Conservation (phyloP, 1,284 basidiomycete genomes). For the Phylloporus sp. region DNA sequence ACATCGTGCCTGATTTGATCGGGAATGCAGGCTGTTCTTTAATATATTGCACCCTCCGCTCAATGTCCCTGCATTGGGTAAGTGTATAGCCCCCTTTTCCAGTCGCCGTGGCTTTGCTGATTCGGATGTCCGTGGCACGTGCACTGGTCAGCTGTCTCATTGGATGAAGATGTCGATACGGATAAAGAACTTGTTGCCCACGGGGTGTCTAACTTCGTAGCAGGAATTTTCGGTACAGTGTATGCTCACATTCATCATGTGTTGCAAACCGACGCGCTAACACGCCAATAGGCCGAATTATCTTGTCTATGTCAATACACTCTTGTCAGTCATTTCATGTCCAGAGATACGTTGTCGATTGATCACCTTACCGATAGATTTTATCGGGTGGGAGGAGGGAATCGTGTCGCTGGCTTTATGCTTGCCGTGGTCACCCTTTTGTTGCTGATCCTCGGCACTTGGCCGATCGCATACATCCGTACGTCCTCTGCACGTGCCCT, state of each 20-base stretch:
- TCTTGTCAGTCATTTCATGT: conserved; percentile 64
- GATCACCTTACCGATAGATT: conserved; percentile 57
- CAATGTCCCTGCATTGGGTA: conserved; percentile 91
- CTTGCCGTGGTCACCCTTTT: conserved; percentile 80
- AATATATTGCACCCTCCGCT: conserved; percentile 94
- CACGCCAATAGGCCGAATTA: conserved; percentile 70
- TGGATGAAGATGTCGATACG: conserved; percentile 91
- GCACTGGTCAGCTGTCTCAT: conserved; percentile 75
- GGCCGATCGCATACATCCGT: conserved; percentile 90
- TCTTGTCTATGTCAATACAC: conserved; percentile 89
- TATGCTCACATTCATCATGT: conserved; percentile 44
- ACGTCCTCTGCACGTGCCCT: conserved; percentile 43
- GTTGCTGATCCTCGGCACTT: conserved; percentile 85
- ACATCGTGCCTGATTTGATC: conserved; percentile 12
- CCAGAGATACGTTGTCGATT: conserved; percentile 1
- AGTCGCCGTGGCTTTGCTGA: conserved; percentile 5
- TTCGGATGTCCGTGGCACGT: not conserved
- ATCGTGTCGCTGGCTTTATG: conserved; percentile 85
- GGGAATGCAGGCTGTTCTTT: conserved; percentile 74
- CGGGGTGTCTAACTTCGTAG: conserved; percentile 88
- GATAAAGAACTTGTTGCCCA: conserved; percentile 94
- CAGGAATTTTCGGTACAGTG: conserved; percentile 86
- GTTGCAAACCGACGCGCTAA: conserved; percentile 12
- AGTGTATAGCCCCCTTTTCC: conserved; percentile 21
- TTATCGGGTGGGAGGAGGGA: conserved; percentile 93